Evolutionary conservation across 371 early-diverging fungal species (phyloP).

Genomic region (Mucor lusitanicus): DNA sequence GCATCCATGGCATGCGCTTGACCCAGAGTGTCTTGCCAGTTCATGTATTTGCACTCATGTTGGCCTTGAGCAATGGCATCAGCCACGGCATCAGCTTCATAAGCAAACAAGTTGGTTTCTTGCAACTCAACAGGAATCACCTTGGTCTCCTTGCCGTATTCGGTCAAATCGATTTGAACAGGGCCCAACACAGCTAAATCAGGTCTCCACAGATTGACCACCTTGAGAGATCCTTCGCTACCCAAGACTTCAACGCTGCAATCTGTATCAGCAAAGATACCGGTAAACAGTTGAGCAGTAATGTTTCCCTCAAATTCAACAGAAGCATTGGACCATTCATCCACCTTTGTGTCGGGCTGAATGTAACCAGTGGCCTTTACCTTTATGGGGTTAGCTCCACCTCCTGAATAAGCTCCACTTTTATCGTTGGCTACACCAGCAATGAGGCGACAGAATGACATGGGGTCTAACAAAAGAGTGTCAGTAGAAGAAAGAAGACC

Average conservation of each 20-base stretch:
- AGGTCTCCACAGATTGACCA: slow-evolving; percentile 47
- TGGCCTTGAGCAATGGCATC: slow-evolving; percentile 34
- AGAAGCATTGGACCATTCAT: slow-evolving; percentile 49
- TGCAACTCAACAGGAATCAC: slow-evolving; percentile 29
- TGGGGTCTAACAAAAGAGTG: slow-evolving; percentile 31
- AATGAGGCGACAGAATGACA: slow-evolving; percentile 47
- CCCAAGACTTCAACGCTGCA: slow-evolving; percentile 40
- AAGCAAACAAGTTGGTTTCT: slow-evolving; percentile 36
- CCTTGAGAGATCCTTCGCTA: slow-evolving; percentile 33
- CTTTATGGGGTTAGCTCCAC: slow-evolving; percentile 28
- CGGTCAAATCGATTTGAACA: slow-evolving; percentile 30
- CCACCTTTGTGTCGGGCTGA: slow-evolving; percentile 43
- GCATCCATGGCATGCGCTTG: slow-evolving; percentile 45
- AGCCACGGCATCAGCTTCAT: slow-evolving; percentile 50
- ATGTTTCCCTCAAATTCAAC: slow-evolving; percentile 35
- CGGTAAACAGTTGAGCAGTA: slow-evolving; percentile 42
- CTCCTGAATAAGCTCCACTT: background rate
- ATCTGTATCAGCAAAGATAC: slow-evolving; percentile 45
- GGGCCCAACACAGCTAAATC: slow-evolving; percentile 41
- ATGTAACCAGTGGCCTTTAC: slow-evolving; percentile 44
- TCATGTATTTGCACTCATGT: slow-evolving; percentile 46
- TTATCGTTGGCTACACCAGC: slow-evolving; percentile 32
- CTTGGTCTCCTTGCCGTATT: slow-evolving; percentile 27
- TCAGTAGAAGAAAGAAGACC: background rate
- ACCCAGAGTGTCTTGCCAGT: slow-evolving; percentile 42